These are phyloP conservation scores for Trametes cingulata DNA, from an alignment of 768 basidiomycete species.

Conservation along the genomic window DNA sequence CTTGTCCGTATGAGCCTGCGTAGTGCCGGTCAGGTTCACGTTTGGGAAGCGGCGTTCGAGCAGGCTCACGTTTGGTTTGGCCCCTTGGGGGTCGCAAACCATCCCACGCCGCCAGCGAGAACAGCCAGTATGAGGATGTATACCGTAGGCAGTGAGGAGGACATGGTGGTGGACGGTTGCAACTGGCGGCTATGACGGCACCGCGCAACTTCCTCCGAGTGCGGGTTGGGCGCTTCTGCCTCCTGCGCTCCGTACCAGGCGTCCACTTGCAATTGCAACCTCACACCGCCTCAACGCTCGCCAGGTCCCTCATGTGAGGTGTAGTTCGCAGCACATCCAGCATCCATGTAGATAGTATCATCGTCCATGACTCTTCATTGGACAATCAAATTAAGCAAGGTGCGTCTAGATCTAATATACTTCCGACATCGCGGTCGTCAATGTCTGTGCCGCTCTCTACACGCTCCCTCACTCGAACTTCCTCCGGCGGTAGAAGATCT, in stretches of 20 bases:
- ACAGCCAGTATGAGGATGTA: constrained; percentile 64
- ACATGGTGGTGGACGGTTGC: constrained; percentile 45
- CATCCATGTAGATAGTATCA: too few species aligned
- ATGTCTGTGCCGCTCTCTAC: neutral
- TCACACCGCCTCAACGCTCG: neutral
- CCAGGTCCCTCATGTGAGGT: neutral
- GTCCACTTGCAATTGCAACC: too few species aligned
- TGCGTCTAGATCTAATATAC: constrained; percentile 6
- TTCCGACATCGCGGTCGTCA: constrained; percentile 9
- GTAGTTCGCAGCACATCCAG: too few species aligned
- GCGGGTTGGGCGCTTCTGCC: neutral
- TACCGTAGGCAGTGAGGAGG: constrained; percentile 68
- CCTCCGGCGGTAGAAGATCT: constrained; percentile 67
- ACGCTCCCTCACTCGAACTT: constrained; percentile 33
- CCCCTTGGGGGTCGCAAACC: constrained; percentile 80
- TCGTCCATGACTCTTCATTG: too few species aligned
- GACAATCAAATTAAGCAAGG: neutral
- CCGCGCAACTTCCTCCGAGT: neutral
- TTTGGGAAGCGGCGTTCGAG: neutral
- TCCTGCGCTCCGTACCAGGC: too few species aligned
- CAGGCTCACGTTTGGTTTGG: constrained; percentile 82
- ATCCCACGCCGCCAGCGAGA: constrained; percentile 63
- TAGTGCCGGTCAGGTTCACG: neutral
- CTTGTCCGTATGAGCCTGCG: constrained; percentile 80
- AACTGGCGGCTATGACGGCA: constrained; percentile 1